These are phyloP conservation scores for Clathrus columnatus DNA, from an alignment of 768 basidiomycete genomes.

Conservation along the genomic window DNA sequence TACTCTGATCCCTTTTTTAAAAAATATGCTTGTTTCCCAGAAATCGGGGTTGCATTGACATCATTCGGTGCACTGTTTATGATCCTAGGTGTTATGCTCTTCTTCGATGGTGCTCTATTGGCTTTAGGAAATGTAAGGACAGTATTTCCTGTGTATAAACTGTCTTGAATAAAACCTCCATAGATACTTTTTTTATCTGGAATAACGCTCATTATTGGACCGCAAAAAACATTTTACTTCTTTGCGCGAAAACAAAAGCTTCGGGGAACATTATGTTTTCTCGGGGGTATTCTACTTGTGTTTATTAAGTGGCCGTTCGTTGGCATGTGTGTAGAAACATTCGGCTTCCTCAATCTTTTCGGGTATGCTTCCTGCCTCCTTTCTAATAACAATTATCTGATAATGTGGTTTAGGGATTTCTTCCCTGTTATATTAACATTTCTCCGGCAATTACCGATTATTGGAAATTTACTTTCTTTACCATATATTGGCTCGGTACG, in stretches of 20 bases:
- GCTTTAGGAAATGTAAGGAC: constrained; percentile 88
- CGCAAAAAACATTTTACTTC: constrained; percentile 96
- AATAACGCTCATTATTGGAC: constrained; percentile 93
- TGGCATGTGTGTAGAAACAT: constrained; percentile 88
- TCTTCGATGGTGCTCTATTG: constrained; percentile 92
- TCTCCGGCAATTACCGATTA: constrained; percentile 84
- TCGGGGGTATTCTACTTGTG: constrained; percentile 85
- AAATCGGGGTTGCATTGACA: constrained; percentile 94
- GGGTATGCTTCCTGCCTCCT: constrained; percentile 49
- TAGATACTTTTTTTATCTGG: constrained; percentile 93
- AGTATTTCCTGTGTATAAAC: constrained; percentile 5
- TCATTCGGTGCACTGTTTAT: constrained; percentile 94
- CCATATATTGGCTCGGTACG: constrained; percentile 78
- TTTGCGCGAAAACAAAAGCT: constrained; percentile 94
- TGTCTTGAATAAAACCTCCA: constrained; percentile 5
- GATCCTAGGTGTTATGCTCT: constrained; percentile 89
- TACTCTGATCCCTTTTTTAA: background rate
- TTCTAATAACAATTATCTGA: background rate
- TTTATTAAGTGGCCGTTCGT: constrained; percentile 94
- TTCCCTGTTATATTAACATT: constrained; percentile 99
- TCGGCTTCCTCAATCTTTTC: constrained; percentile 96
- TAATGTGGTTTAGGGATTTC: constrained; percentile 64
- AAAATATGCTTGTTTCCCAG: constrained; percentile 32
- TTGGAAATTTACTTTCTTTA: constrained; percentile 78
- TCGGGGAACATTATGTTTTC: constrained; percentile 80